Conservation (phyloP, 257 asterid genomes). For the Jasminum sambac region DNA sequence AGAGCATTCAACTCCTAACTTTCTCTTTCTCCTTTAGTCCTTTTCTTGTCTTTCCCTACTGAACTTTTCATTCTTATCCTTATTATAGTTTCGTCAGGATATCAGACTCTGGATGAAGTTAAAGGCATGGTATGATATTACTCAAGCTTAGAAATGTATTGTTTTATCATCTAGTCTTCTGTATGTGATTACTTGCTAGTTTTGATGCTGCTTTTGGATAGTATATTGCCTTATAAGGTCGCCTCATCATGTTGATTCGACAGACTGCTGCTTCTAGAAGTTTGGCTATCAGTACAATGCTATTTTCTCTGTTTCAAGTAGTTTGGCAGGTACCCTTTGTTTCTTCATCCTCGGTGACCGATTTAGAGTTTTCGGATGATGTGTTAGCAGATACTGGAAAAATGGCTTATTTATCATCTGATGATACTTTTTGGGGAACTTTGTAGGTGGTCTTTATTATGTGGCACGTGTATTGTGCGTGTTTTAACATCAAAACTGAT, state of each 20-base stretch:
- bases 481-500: constrained; percentile 55
- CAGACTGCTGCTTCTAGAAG: constrained; percentile 28
- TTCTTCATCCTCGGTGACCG: background rate
- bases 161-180: background rate
- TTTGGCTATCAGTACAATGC: constrained; percentile 39
- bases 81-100: constrained; percentile 33
- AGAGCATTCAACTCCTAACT: background rate
- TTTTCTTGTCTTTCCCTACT: background rate
- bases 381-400: background rate
- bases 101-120: constrained; percentile 25
- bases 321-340: constrained; percentile 48
- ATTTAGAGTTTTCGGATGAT: background rate
- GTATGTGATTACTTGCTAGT: constrained; percentile 6
- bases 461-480: constrained; percentile 57
- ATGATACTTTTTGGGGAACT: constrained; percentile 2
- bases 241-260: constrained; percentile 10
- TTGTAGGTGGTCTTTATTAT: constrained; percentile 47
- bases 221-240: constrained; percentile 1
- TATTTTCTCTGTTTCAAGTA: constrained; percentile 49
- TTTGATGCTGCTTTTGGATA: background rate
- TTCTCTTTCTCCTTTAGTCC: background rate
- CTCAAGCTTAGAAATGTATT: background rate
- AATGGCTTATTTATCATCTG: constrained; percentile 1
- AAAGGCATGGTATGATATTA: constrained; percentile 32
- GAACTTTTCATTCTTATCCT: background rate